Conservation (phyloP, 805 yeast species). For the Wickerhamomyces chaumierensis region DNA sequence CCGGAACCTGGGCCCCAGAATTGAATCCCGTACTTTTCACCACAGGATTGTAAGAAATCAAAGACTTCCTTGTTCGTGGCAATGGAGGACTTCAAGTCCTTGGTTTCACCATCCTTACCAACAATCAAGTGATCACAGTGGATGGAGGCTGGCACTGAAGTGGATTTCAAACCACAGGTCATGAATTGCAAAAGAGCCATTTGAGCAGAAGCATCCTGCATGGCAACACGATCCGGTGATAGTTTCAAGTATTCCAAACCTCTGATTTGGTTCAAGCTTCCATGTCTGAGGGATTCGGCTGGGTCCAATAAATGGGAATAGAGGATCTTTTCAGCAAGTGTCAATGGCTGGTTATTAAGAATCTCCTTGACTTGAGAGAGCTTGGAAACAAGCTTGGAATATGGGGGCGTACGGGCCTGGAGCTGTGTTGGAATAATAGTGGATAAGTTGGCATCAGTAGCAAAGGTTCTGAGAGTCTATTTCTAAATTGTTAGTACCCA, state of each 20-base stretch:
- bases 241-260: conserved; percentile 87
- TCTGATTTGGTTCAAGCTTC: conserved; percentile 46
- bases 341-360: conserved; percentile 64
- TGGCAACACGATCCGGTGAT: conserved; percentile 96
- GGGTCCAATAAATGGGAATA: conserved; percentile 90
- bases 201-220: conserved; percentile 99
- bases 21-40: conserved; percentile 92
- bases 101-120: conserved; percentile 84
- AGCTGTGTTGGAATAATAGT: conserved; percentile 40
- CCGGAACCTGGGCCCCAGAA: conserved; percentile 99
- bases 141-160: conserved; percentile 90
- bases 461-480: conserved; percentile 8
- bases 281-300: conserved; percentile 60
- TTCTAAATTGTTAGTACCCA: too few species aligned
- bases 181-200: conserved; percentile 95
- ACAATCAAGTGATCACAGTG: conserved; percentile 98
- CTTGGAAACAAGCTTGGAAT: conserved; percentile 58
- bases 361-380: conserved; percentile 53
- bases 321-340: conserved; percentile 88
- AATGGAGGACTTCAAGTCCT: conserved; percentile 78
- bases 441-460: conserved; percentile 13
- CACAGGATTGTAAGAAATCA: conserved; percentile 81
- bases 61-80: conserved; percentile 88
- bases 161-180: conserved; percentile 87
- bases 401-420: conserved; percentile 77